These are phyloP conservation scores for Pseudogymnoascus sp. DNA, from an alignment of 2,329 filamentous ascomycete species.

Conservation along the genomic window DNA sequence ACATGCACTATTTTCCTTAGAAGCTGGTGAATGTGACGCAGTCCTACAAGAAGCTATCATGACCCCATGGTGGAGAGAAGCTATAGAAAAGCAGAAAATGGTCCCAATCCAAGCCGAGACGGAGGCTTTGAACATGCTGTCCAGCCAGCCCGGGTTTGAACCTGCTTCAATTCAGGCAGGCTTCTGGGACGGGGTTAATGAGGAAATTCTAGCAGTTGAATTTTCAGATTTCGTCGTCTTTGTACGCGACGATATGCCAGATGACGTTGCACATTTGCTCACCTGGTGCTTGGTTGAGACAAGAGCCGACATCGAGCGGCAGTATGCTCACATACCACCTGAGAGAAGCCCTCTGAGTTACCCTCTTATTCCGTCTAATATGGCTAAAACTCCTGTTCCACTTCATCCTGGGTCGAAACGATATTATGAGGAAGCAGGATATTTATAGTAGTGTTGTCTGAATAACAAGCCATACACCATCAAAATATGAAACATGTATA, in stretches of 20 bases:
- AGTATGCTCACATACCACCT: constrained; percentile 9
- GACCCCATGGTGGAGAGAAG: constrained; percentile 11
- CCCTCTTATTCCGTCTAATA: constrained; percentile 8
- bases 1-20: constrained; percentile 7
- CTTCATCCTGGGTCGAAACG: constrained; percentile 9
- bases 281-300: constrained; percentile 12
- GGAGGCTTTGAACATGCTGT: background rate
- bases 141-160: background rate
- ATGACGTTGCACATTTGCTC: constrained; percentile 11
- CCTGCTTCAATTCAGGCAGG: constrained; percentile 3
- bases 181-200: background rate
- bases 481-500: no score
- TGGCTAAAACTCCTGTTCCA: constrained; percentile 9
- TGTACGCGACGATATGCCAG: constrained; percentile 11
- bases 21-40: constrained; percentile 5
- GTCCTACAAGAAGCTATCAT: constrained; percentile 12
- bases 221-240: constrained; percentile 11
- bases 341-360: constrained; percentile 10
- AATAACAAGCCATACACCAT: no score
- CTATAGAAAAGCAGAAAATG: constrained; percentile 9
- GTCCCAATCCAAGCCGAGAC: constrained; percentile 10
- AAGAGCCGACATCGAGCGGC: background rate
- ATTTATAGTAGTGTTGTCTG: constrained; percentile 1
- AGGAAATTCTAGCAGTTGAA: constrained; percentile 9
- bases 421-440: constrained; percentile 10